Evolutionary conservation across 2,329 filamentous ascomycete genomes (phyloP), one percentile per base, ranked within the genome.

Genomic region (Ophiostoma montium): DNA sequence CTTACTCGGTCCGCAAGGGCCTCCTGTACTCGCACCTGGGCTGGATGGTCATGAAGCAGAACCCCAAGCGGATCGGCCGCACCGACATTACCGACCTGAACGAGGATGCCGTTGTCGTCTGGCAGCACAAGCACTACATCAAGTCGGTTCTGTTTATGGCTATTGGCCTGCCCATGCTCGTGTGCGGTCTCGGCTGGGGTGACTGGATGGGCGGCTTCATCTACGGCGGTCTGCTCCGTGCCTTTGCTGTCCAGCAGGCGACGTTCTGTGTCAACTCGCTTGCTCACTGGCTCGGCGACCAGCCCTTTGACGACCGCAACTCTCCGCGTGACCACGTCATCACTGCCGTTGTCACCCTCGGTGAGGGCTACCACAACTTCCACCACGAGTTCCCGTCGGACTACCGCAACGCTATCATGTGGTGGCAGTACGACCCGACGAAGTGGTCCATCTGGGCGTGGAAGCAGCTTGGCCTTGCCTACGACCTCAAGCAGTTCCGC

Each of bases 11-110:
- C 58, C 82, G 85, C 69, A 94, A 94, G 74, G 86, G 86, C 57
- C 75, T 92, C 46, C 68, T 87, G 57, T 90, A 89, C 75, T 87
- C 78, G 48, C 83, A 87, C 69, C 71, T 94, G 50, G 86, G 86
- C 60, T 94, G 86, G 86, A 92, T 94, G 85, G 68, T 94, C 61
- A 80, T 94, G 75, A 90, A 90, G 75, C 86, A 94, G 70, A 90
- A 94, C 71, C 85, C 86, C 56, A 90, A 90, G 75, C 76, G 83
- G 54, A 86, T 87, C 60, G 87, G 87, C 60, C 84, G 86, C 54
- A 89, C 85, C 65, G 86, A 94, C 59, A 92, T 94, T 61, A 82
- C 83, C 59, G 87, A 94, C 61, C 71, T 94, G 57, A 92, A 92
- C 69, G 84, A 90, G 64, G 86, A 92, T 61, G 72, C 82, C 46